Evolutionary conservation across 2,329 filamentous ascomycete species (phyloP).

Genomic region (Fusarium sp.): DNA sequence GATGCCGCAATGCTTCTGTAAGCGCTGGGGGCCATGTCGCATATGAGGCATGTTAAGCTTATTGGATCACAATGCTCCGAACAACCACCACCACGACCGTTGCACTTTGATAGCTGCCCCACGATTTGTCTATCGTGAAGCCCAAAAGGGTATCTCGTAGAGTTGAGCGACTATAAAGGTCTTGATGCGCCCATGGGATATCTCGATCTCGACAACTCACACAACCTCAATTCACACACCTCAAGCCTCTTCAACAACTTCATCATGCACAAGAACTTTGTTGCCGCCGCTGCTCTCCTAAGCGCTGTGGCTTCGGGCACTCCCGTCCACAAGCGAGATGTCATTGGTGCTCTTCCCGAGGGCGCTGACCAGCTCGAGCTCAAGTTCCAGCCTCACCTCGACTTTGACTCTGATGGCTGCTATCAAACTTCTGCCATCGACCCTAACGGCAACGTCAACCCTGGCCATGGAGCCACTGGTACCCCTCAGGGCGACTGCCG

Average conservation of each 20-base stretch:
- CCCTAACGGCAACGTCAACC: conserved; percentile 48
- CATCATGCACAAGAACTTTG: conserved; percentile 30
- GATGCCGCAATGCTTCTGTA: not conserved
- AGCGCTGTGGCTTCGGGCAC: conserved; percentile 29
- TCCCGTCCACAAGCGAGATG: conserved; percentile 38
- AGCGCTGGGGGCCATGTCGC: not conserved
- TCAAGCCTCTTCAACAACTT: not conserved
- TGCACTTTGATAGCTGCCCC: not conserved
- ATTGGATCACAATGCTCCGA: not conserved
- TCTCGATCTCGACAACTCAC: not conserved
- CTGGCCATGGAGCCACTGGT: conserved; percentile 42
- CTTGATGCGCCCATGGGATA: too few species aligned
- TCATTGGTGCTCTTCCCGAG: conserved; percentile 47
- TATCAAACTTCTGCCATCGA: conserved; percentile 62
- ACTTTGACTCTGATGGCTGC: conserved; percentile 56
- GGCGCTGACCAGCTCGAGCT: conserved; percentile 50
- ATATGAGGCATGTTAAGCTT: not conserved
- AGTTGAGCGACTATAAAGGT: not conserved
- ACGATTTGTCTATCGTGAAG: not conserved
- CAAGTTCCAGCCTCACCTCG: conserved; percentile 52
- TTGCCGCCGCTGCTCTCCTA: conserved; percentile 28
- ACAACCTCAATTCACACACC: not conserved
- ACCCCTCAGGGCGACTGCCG: conserved; percentile 48
- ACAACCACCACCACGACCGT: not conserved
- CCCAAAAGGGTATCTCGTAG: not conserved